These are phyloP conservation scores for Epichloe aotearoae DNA, from an alignment of 2,329 filamentous ascomycete genomes.

Conservation along the genomic window DNA sequence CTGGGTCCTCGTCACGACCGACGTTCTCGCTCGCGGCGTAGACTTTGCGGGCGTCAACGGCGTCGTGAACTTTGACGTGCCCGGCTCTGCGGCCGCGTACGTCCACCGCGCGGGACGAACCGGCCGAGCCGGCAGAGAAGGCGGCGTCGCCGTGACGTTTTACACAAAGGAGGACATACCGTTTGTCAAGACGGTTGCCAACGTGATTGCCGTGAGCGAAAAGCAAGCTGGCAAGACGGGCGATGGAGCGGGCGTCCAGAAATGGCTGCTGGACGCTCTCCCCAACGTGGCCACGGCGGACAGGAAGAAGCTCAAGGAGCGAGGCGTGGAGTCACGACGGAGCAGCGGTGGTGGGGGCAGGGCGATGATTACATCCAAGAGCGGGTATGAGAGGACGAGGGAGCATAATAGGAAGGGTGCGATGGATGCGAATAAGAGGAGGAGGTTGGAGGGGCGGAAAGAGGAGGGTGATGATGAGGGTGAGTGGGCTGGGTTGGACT, in stretches of 20 bases:
- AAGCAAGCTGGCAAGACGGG: constrained; percentile 46
- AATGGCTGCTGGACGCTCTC: constrained; percentile 80
- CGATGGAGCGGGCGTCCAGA: constrained; percentile 50
- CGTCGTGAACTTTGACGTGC: constrained; percentile 95
- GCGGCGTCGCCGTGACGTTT: constrained; percentile 82
- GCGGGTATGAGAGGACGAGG: constrained; percentile 56
- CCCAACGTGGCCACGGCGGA: constrained; percentile 75
- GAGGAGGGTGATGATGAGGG: constrained; percentile 8
- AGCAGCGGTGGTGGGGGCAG: constrained; percentile 21
- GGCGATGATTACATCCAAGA: constrained; percentile 70
- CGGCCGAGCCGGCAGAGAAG: constrained; percentile 72
- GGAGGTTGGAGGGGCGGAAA: constrained; percentile 25
- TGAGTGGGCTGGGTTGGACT: constrained; percentile 38
- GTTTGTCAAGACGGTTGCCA: constrained; percentile 79
- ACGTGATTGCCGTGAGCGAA: constrained; percentile 77
- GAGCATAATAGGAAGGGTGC: constrained; percentile 55
- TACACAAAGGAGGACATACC: constrained; percentile 94
- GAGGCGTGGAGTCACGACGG: constrained; percentile 63
- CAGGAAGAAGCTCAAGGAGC: constrained; percentile 67
- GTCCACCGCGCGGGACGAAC: constrained; percentile 90
- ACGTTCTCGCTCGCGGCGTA: constrained; percentile 80
- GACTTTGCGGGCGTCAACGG: constrained; percentile 93
- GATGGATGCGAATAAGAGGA: constrained; percentile 46
- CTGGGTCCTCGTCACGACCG: constrained; percentile 94
- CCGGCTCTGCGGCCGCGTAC: constrained; percentile 78